Evolutionary conservation across 176 grass and related monocot genomes (phyloP).

Genomic region (Elaeis guineensis): DNA sequence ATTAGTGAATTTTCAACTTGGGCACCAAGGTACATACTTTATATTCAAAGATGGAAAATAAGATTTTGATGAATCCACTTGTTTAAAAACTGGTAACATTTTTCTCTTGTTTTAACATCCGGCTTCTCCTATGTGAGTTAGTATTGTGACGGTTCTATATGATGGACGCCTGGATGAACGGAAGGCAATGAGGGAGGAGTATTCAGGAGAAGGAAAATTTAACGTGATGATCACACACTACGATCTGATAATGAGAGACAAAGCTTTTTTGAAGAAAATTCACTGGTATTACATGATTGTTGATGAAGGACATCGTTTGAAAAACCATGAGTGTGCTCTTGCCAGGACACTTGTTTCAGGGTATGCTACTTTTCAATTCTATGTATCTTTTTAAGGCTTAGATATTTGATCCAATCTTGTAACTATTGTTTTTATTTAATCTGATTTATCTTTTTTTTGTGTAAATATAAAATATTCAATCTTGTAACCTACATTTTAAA

Average conservation of each 20-base stretch:
- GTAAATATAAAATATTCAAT: no score
- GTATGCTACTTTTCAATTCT: conserved; percentile 36
- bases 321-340: conserved; percentile 99
- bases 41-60: neutral
- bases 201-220: conserved; percentile 64
- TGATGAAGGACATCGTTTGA: conserved; percentile 96
- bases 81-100: no score
- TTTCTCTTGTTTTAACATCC: conserved; percentile 14
- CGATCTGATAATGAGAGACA: conserved; percentile 99
- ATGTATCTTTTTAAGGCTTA: neutral
- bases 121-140: conserved; percentile 34
- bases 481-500: no score
- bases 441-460: no score
- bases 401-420: neutral
- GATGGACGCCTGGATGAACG: conserved; percentile 97
- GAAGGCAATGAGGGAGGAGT: conserved; percentile 73
- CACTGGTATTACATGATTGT: conserved; percentile 96
- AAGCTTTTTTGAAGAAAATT: conserved; percentile 96
- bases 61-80: neutral
- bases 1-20: conserved; percentile 86
- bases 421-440: neutral
- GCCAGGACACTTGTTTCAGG: conserved; percentile 72
- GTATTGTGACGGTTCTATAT: conserved; percentile 77
- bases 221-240: conserved; percentile 97
- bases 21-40: conserved; percentile 69